Base-by-base conservation (phyloP, 495 filamentous ascomycete species). In the Hypomontagnella monticulosa region DNA sequence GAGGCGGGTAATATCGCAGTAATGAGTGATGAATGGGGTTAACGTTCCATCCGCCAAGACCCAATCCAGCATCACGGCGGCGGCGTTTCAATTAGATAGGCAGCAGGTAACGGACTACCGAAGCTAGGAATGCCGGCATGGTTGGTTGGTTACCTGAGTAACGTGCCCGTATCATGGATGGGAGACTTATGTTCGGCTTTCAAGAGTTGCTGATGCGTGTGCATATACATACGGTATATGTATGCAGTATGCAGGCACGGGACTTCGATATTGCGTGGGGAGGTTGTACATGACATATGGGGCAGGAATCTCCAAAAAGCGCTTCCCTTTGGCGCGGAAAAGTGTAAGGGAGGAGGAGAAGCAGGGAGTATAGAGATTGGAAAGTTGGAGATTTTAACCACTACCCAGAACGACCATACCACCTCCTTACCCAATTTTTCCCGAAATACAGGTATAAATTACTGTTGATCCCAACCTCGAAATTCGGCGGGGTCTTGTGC, bases 71-170 rank as follows among this genome's bases (percentile, higher is more conserved):
- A 59, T 36, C 52, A 30, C 55, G 59, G 58, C 54, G 34, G 6
- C 37, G 37, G 12, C 18, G 65, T 68, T 68, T 68, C 65, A 59
- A 34, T 46, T 68, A 68, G 46, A 56, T 68, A 68, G 46, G 43
- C 34, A 14, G 20, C 30, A 44, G 47, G 20, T 19, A 44, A 38
- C 48, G 53, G 40, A 53, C 52, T 58, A 32, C 55, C 47, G 62
- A 54, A 46, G 40, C 1, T n/a, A 19, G 34, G 27, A 37, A 56
- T 56, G 32, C 50, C 50, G 50, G 3, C 23, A 10, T 37, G 59
- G 37, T 56, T 43, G 3, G 3, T 4, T 37, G 59, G 37, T 56
- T 43, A 56, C 43, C 32, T 63, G 11, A 42, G 23, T 44, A 43
- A 48, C 51, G 20, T 48, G 34, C 20, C 20, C 60, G 15, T 19